Conservation (phyloP, 441 rosid species). For the Brassica hybrid region DNA sequence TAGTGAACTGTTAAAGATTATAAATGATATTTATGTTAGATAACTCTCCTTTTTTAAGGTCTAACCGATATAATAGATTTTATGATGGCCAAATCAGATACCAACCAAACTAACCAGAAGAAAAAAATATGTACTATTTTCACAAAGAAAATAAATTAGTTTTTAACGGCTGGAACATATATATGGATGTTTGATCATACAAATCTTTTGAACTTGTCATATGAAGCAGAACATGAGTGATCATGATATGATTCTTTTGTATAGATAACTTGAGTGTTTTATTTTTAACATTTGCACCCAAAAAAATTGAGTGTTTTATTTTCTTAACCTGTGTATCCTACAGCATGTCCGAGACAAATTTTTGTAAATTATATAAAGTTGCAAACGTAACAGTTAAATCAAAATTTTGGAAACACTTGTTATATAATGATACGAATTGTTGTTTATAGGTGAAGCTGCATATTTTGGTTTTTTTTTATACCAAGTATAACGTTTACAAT, state of each 20-base stretch:
- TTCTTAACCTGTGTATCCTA: background rate
- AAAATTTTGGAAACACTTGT: background rate
- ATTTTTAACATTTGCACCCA: too few species aligned
- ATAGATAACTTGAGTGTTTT: background rate
- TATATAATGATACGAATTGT: background rate
- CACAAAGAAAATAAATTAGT: constrained; percentile 3
- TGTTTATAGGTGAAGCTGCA: background rate
- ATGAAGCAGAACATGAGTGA: constrained; percentile 17
- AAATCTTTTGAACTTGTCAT: constrained; percentile 16
- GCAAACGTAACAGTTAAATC: background rate
- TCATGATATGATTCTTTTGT: background rate
- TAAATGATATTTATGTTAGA: constrained; percentile 2
- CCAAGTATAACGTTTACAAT: background rate
- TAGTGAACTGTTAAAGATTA: constrained; percentile 31
- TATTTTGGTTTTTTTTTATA: background rate
- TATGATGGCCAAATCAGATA: constrained; percentile 9
- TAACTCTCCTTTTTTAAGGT: background rate
- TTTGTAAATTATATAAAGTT: background rate
- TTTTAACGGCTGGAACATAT: constrained; percentile 9
- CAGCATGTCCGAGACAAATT: background rate
- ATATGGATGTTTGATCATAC: constrained; percentile 13
- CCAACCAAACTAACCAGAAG: constrained; percentile 3
- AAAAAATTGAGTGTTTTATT: background rate
- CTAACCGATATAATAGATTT: constrained; percentile 3
- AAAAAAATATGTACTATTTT: background rate